A percentile compares a stretch with the other conserved stretches of the same genome.
phyloP scores from a whole-genome alignment of 495 filamentous ascomycete species.

The Xylaria cubensis region DNA sequence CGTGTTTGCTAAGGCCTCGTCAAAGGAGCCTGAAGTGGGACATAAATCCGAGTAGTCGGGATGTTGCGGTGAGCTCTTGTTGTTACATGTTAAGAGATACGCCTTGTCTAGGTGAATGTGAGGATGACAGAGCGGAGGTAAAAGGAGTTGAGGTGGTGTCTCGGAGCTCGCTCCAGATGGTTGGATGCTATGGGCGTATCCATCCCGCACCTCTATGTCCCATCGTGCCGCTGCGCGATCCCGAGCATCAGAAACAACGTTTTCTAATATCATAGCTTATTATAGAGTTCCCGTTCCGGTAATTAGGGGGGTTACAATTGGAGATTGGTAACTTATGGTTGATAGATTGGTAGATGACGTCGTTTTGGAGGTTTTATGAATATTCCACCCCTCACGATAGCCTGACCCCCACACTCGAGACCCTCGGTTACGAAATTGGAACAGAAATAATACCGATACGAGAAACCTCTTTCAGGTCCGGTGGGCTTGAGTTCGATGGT shows the following conservation, averaged over 20 bases:
- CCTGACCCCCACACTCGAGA: constrained; percentile 4
- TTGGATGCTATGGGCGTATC: constrained; percentile 26
- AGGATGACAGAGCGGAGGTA: constrained; percentile 72
- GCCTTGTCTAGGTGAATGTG: constrained; percentile 82
- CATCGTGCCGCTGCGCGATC: constrained; percentile 1
- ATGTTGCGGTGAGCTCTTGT: constrained; percentile 33
- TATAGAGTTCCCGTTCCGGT: background rate
- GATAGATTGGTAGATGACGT: constrained; percentile 7
- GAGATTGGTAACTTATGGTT: background rate
- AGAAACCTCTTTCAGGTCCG: background rate
- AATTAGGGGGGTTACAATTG: no score
- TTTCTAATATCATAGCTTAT: constrained; percentile 25
- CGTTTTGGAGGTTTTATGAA: background rate
- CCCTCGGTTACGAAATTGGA: background rate
- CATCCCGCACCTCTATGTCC: constrained; percentile 34
- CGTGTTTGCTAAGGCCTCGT: constrained; percentile 69
- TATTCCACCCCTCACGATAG: background rate
- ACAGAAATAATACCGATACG: background rate
- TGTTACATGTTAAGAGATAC: constrained; percentile 61
- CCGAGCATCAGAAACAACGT: constrained; percentile 25
- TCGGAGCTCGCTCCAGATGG: constrained; percentile 21
- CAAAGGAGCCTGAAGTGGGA: constrained; percentile 66
- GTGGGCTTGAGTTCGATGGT: background rate
- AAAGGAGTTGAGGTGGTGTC: constrained; percentile 46
- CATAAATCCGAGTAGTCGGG: constrained; percentile 64